phyloP scores from a whole-genome alignment of 192 early-diverging fungal species.

The Coemansia javaensis region DNA sequence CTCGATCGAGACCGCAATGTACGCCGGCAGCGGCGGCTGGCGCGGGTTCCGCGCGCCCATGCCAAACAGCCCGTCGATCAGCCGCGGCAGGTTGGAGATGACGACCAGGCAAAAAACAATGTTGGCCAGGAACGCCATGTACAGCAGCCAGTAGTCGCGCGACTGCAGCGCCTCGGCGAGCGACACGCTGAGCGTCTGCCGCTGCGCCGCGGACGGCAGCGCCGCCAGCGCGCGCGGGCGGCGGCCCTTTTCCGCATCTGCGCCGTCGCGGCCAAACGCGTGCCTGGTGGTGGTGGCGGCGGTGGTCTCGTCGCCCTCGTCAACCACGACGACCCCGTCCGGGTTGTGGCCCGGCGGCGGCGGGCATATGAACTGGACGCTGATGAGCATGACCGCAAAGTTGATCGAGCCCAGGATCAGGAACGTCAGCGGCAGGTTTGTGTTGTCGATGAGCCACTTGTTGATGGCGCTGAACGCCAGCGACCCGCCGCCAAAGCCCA shows the following conservation, averaged over 20 bases:
- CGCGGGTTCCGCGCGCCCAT: conserved; percentile 27
- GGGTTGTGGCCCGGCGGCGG: conserved; percentile 65
- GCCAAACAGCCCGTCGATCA: conserved; percentile 54
- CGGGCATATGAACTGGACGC: conserved; percentile 54
- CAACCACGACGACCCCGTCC: conserved; percentile 56
- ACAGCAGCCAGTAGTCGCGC: conserved; percentile 60
- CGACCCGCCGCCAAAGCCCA: conserved; percentile 71
- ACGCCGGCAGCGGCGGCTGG: conserved; percentile 18
- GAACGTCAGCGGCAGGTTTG: conserved; percentile 59
- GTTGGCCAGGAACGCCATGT: conserved; percentile 57
- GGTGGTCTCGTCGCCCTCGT: conserved; percentile 2
- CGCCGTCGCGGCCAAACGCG: no score
- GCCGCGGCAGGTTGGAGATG: conserved; percentile 55
- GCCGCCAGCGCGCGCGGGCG: no score
- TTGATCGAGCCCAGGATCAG: conserved; percentile 61
- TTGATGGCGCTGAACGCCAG: conserved; percentile 66
- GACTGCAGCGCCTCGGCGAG: conserved; percentile 53
- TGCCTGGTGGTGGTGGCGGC: no score
- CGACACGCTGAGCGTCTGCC: conserved; percentile 46
- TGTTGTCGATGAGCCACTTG: conserved; percentile 53
- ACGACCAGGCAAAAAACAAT: conserved; percentile 59
- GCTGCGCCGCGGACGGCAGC: neutral
- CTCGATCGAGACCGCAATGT: conserved; percentile 56
- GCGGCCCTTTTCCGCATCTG: no score
- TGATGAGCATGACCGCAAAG: conserved; percentile 56